These are phyloP conservation scores for Podospora sp. DNA, from an alignment of 495 filamentous ascomycete genomes.

Conservation along the genomic window DNA sequence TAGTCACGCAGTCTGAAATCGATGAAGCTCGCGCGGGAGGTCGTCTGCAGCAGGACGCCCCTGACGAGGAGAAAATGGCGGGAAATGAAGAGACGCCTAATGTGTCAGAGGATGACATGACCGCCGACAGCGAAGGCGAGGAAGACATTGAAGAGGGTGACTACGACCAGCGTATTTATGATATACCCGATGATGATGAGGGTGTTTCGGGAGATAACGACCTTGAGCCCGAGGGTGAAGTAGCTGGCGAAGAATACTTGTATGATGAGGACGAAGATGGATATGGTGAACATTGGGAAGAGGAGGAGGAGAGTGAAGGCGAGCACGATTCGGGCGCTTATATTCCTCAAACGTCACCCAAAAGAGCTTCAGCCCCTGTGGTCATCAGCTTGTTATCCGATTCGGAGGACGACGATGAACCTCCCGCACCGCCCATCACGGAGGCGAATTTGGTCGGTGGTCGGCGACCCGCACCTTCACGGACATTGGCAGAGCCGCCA, in stretches of 20 bases:
- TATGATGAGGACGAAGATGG: constrained; percentile 43
- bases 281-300: constrained; percentile 38
- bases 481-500: no score
- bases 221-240: constrained; percentile 32
- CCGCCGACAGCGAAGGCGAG: constrained; percentile 18
- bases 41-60: background rate
- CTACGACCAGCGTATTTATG: constrained; percentile 36
- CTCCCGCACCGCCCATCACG: constrained; percentile 16
- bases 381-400: constrained; percentile 44
- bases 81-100: constrained; percentile 19
- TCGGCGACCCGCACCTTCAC: background rate
- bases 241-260: constrained; percentile 30
- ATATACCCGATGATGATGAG: constrained; percentile 34
- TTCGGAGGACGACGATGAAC: constrained; percentile 43
- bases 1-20: background rate
- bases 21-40: background rate
- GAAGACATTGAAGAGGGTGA: constrained; percentile 36
- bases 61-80: constrained; percentile 12
- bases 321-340: constrained; percentile 25
- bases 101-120: constrained; percentile 23
- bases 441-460: background rate
- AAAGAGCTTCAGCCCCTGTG: constrained; percentile 27
- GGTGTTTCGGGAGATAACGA: constrained; percentile 42
- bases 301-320: constrained; percentile 27
- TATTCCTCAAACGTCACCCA: constrained; percentile 6